Percentiles rank a stretch among this genome's conserved stretches.
These are phyloP conservation scores for Boeremia exigua DNA, from an alignment of 2,329 filamentous ascomycete species.

Conservation along the genomic window DNA sequence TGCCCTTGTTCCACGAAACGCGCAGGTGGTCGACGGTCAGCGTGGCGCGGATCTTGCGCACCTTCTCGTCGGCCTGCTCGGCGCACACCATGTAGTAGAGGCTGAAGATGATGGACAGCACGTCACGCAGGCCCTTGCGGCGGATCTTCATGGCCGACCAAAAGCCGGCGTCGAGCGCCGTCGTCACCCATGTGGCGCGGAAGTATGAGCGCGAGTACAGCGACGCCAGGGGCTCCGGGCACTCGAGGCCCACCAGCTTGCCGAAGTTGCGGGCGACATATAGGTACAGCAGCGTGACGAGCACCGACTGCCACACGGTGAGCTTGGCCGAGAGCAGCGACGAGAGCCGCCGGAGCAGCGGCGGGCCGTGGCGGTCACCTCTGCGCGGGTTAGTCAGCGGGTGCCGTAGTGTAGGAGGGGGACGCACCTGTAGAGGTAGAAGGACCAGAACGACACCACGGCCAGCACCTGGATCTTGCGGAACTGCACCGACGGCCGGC, in stretches of 20 bases:
- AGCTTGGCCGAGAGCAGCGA: conserved; percentile 71
- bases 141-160: conserved; percentile 97
- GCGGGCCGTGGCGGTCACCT: conserved; percentile 88
- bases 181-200: conserved; percentile 94
- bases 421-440: conserved; percentile 76
- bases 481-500: conserved; percentile 88
- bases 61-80: conserved; percentile 95
- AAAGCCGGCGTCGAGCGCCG: conserved; percentile 92
- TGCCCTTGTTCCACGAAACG: conserved; percentile 94
- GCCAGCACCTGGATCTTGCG: conserved; percentile 90
- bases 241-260: conserved; percentile 87
- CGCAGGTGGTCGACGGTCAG: conserved; percentile 90
- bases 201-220: conserved; percentile 94
- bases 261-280: conserved; percentile 94
- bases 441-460: conserved; percentile 89
- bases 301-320: conserved; percentile 88
- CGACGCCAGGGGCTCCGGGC: conserved; percentile 90
- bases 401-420: neutral
- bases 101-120: conserved; percentile 83
- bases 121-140: conserved; percentile 78
- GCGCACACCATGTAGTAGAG: conserved; percentile 91
- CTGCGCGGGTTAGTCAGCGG: conserved; percentile 54
- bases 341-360: conserved; percentile 73
- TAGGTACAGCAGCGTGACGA: conserved; percentile 86
- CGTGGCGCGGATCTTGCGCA: conserved; percentile 83